Evolutionary conservation across 2,329 filamentous ascomycete genomes (phyloP), one percentile per base, ranked within the genome.

Genomic region (Verticillium tricorpus): DNA sequence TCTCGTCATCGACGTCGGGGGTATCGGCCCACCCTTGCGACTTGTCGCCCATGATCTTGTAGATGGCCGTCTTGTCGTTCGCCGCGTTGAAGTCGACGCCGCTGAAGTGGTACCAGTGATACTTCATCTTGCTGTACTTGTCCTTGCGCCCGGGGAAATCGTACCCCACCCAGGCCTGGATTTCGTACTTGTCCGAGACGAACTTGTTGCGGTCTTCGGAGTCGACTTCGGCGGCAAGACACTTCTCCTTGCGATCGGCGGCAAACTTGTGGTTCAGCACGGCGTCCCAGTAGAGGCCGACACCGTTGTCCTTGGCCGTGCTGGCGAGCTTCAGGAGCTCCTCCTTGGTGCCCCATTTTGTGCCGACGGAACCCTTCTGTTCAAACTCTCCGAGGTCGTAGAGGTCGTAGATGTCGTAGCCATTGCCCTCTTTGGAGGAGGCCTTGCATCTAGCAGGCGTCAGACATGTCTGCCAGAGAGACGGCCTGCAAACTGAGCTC

Each of bases 181-280:
- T 90, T 70, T 89, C 83, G 63, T 85, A 85, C 0, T 85, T 80
- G 14, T 83, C 79, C 5, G 80, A 83, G 9, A 84, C 76, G 34
- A 83, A 80, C 65, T 83, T 79, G 37, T 80, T 85, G 22, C 88
- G 82, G 69, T 90, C 83, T 69, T 84, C 72, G 0, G 77, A 72
- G 69, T 91, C 83, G 28, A 91, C 89, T 71, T 88, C 86, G 55
- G 89, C 80, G 1, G 85, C 87, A 62, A 77, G 75, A 61, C 85
- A 88, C 60, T 82, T 81, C 70, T 91, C 89, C 31, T 82, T 86
- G 59, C 78, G 81, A 70, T 92, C 89, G 17, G 88, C 89, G 3
- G 84, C 88, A n/a, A 89, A 88, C 71, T 89, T 90, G 73, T 92
- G 89, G 69, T 91, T 92, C 35, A 92, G 77, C 1, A 92, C 89